Evolutionary conservation across 805 yeast species (phyloP), one percentile per base, ranked within the genome.

Genomic region (Candida lessepsii): DNA sequence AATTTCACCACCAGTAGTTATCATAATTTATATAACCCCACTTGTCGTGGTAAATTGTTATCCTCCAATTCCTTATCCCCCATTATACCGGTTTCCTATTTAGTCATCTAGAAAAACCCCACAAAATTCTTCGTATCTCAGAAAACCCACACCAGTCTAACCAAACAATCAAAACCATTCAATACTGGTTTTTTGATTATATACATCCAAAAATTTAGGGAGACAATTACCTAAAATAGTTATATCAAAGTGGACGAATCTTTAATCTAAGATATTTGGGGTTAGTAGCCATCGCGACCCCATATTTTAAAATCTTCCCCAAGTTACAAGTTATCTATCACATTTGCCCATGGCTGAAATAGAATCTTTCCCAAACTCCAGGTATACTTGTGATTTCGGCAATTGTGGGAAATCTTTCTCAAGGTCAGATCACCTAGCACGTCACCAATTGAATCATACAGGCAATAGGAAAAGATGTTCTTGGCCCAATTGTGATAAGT

Each of bases 401-500:
- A 23, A 28, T 2, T 47, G 51, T 28, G 33, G 27, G 8, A 44
- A 42, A 18, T 23, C 45, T 5, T 47, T 47, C 20, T 20, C 44
- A 6, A 30, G 51, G 18, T 25, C 40, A 5, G 51, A 47, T 24
- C 51, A 47, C 26, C 35, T 47, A 2, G 40, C 42, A 5, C 32
- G 51, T 15, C 51, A 47, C 20, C 24, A 32, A 14, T 35, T 44
- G 24, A 47, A 47, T 19, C 51, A 47, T 15, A 40, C 30, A 3
- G 25, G 20, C 9, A 16, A 29, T 2, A 31, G 36, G 13, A 35
- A 35, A 23, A 31, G 25, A 23, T 47, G 51, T 26, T 9, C 36
- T 6, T 39, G 42, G 42, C 50, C 50, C 9, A 18, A 17, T 19
- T 47, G 51, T 39, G 48, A 40, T 10, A 47, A 47, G 37, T 24